Base-by-base conservation (phyloP, 2,329 filamentous ascomycete species). In the Cercospora janseana region DNA sequence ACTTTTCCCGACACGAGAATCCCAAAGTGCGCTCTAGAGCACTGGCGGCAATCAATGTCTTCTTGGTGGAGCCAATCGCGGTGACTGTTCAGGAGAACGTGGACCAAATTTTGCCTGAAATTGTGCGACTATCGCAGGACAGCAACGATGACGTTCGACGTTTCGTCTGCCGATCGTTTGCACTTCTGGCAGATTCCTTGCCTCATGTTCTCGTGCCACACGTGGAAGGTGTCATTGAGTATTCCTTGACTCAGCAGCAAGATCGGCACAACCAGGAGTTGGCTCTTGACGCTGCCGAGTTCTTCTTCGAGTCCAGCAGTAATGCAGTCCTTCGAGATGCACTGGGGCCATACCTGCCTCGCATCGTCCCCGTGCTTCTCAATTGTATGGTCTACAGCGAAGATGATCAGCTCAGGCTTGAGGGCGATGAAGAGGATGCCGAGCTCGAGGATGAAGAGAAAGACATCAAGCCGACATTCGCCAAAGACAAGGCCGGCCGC, bases 311-410 rank as follows among this genome's bases (percentile, higher is more conserved):
- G 29, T 85, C 95, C 15, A 91, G 90, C 53, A 93, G 96, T 67
- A 88, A 95, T 66, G 81, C 87, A 32, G 81, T 86, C 52, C 74
- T 97, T 46, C 89, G 88, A 74, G 79, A 83, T 59, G 79, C 82
- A 0, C 75, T 98, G 37, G 83, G 79, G 6, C 90, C 90, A 0
- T 88, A 88, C 65, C 80, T 97, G 49, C 72, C 80, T 58, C 88
- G 87, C 68, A 92, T 97, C 57, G 86, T 98, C 23, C 93, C 93
- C 0, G 87, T 96, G 1, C 75, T 98, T 44, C 79, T 98, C 6
- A 83, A 93, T 59, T 94, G 88, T 66, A 98, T 98, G 92, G 83
- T 97, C 1, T 98, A 97, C 69, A 88, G 87, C 63, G 88, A 93
- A 57, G 93, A 98, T 60, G 93, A 97, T 59, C 93, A 95, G 60